Percentiles rank a stretch among this genome's conserved stretches.
phyloP scores from a whole-genome alignment of 257 asterid genomes.

The Coffea canephora region DNA sequence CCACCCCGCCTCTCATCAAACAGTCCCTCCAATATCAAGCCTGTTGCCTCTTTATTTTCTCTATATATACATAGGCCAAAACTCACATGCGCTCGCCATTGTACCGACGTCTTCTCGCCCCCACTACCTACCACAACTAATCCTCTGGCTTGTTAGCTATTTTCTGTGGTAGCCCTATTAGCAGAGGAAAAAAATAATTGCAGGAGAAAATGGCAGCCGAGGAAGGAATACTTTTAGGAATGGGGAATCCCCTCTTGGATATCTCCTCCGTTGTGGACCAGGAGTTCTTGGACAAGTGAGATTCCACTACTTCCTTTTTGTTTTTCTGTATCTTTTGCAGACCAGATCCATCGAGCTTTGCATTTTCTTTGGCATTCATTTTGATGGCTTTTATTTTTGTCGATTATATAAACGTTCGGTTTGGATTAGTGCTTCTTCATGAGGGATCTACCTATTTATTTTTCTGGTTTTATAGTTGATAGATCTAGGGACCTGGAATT shows the following conservation, averaged over 20 bases:
- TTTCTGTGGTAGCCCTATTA: not conserved
- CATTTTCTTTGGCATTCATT: not conserved
- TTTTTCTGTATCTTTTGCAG: not conserved
- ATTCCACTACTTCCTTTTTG: not conserved
- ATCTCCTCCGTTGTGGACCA: slow-evolving; percentile 86
- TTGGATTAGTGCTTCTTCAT: not conserved
- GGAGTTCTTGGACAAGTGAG: slow-evolving; percentile 75
- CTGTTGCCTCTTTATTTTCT: too few species aligned
- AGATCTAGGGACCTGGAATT: slow-evolving; percentile 3
- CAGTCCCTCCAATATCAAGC: too few species aligned
- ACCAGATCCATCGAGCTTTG: not conserved
- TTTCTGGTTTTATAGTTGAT: not conserved
- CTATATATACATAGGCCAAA: not conserved
- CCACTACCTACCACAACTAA: not conserved
- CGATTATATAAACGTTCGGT: too few species aligned
- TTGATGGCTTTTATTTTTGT: not conserved
- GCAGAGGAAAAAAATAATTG: not conserved
- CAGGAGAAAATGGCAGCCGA: slow-evolving; percentile 47
- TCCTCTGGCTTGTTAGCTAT: not conserved
- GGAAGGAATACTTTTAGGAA: slow-evolving; percentile 74
- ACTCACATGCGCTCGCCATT: too few species aligned
- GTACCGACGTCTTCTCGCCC: not conserved
- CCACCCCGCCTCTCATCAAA: not conserved
- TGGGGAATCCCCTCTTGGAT: slow-evolving; percentile 92
- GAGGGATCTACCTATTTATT: not conserved